These are phyloP conservation scores for Trametes cingulata DNA, from an alignment of 768 basidiomycete genomes.

Conservation along the genomic window DNA sequence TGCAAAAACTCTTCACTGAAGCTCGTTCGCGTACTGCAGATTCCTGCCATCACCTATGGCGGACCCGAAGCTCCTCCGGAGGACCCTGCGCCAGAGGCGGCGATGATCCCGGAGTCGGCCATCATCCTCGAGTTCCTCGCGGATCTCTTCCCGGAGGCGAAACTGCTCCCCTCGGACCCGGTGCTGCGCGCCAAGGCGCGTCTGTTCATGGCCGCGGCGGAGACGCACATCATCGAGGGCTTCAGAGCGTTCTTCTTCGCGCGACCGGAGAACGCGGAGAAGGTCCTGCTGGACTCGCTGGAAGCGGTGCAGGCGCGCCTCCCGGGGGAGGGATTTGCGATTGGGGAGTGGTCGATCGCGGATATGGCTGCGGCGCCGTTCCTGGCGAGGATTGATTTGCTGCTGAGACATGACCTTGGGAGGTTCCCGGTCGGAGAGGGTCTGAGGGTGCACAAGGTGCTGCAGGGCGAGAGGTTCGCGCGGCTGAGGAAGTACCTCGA, in stretches of 20 bases:
- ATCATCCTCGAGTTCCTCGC: conserved; percentile 67
- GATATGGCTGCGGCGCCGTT: conserved; percentile 63
- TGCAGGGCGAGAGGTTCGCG: conserved; percentile 50
- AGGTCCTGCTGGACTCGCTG: conserved; percentile 42
- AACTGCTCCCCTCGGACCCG: conserved; percentile 55
- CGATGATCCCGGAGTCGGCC: conserved; percentile 62
- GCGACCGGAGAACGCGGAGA: conserved; percentile 43
- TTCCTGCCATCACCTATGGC: conserved; percentile 61
- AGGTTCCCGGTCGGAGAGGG: conserved; percentile 52
- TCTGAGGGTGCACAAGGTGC: conserved; percentile 39
- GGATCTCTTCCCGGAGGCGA: conserved; percentile 51
- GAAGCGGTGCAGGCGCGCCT: conserved; percentile 53
- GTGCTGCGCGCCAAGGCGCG: conserved; percentile 57
- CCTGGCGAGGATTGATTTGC: conserved; percentile 48
- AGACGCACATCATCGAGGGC: conserved; percentile 43
- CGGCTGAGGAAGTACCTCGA: conserved; percentile 50
- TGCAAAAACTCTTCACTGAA: not conserved
- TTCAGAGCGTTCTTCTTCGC: conserved; percentile 48
- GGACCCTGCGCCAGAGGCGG: conserved; percentile 55
- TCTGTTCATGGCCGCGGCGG: conserved; percentile 59
- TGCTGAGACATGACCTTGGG: conserved; percentile 52
- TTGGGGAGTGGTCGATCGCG: conserved; percentile 53
- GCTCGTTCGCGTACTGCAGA: too few relatives aligned
- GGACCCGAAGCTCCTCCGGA: conserved; percentile 58
- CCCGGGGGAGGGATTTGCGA: conserved; percentile 45